These are phyloP conservation scores for Candida wancherniae DNA, from an alignment of 805 yeast species.

Conservation along the genomic window DNA sequence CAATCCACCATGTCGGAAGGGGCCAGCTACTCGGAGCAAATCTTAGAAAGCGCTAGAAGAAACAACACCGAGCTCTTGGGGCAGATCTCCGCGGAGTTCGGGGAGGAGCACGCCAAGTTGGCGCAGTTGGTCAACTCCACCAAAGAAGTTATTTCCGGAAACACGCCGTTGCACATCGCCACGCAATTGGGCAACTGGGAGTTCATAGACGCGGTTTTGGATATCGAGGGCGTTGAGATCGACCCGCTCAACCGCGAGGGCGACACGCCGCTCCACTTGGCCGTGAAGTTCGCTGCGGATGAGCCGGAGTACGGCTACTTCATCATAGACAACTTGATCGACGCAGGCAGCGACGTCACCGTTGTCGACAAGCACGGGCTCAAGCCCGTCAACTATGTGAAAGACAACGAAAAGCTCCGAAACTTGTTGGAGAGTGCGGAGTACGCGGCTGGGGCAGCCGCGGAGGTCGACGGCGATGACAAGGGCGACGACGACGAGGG, in stretches of 20 bases:
- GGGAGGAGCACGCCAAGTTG: conserved; percentile 35
- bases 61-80: conserved; percentile 75
- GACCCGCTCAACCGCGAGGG: conserved; percentile 77
- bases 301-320: conserved; percentile 85
- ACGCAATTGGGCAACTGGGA: conserved; percentile 82
- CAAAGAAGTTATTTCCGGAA: conserved; percentile 65
- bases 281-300: conserved; percentile 68
- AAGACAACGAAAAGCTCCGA: conserved; percentile 51
- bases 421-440: conserved; percentile 79
- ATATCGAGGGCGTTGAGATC: conserved; percentile 85
- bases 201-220: conserved; percentile 73
- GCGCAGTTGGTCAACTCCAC: conserved; percentile 59
- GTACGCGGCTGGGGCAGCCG: conserved; percentile 50
- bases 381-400: conserved; percentile 70
- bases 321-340: conserved; percentile 73
- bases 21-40: conserved; percentile 69
- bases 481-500: conserved; percentile 26
- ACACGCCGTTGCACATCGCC: conserved; percentile 77
- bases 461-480: conserved; percentile 34
- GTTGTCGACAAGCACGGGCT: conserved; percentile 45
- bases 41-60: conserved; percentile 83
- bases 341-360: conserved; percentile 85
- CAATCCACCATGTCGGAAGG: conserved; percentile 36
- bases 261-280: conserved; percentile 85
- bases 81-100: conserved; percentile 45